phyloP scores from a whole-genome alignment of 2,329 filamentous ascomycete species.

The Huntiella abstrusa region DNA sequence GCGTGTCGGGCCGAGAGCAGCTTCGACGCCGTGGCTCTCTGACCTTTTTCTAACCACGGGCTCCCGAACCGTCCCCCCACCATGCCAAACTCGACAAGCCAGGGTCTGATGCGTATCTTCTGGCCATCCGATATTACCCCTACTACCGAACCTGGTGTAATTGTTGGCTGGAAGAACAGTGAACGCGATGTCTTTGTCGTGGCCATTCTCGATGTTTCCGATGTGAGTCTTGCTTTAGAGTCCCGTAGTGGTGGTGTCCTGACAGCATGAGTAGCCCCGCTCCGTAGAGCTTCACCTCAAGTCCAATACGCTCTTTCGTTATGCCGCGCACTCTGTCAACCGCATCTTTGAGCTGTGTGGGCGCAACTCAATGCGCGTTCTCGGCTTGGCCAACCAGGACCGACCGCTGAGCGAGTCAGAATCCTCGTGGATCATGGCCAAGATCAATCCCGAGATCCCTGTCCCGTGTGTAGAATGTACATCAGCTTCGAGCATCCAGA shows the following conservation, averaged over 20 bases:
- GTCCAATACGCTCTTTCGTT: slow-evolving; percentile 64
- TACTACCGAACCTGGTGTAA: slow-evolving; percentile 58
- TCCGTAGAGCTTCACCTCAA: slow-evolving; percentile 79
- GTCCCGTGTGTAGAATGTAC: slow-evolving; percentile 60
- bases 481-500: slow-evolving; percentile 56
- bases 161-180: slow-evolving; percentile 93
- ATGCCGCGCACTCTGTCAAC: slow-evolving; percentile 58
- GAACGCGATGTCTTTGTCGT: slow-evolving; percentile 79
- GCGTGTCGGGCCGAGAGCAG: slow-evolving; percentile 90
- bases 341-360: slow-evolving; percentile 76
- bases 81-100: slow-evolving; percentile 47
- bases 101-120: slow-evolving; percentile 95
- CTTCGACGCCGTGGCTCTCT: slow-evolving; percentile 71
- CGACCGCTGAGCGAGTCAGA: slow-evolving; percentile 36
- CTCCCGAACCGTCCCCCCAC: slow-evolving; percentile 12
- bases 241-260: no score
- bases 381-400: slow-evolving; percentile 60
- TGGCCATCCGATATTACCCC: slow-evolving; percentile 77
- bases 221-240: slow-evolving; percentile 37
- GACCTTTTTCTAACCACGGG: slow-evolving; percentile 39
- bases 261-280: slow-evolving; percentile 31
- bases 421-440: slow-evolving; percentile 48
- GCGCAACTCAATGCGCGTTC: slow-evolving; percentile 61
- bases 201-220: slow-evolving; percentile 73
- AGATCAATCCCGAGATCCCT: slow-evolving; percentile 29